phyloP scores from a whole-genome alignment of 177 flowering plant genomes.

The Vitis hybrid region DNA sequence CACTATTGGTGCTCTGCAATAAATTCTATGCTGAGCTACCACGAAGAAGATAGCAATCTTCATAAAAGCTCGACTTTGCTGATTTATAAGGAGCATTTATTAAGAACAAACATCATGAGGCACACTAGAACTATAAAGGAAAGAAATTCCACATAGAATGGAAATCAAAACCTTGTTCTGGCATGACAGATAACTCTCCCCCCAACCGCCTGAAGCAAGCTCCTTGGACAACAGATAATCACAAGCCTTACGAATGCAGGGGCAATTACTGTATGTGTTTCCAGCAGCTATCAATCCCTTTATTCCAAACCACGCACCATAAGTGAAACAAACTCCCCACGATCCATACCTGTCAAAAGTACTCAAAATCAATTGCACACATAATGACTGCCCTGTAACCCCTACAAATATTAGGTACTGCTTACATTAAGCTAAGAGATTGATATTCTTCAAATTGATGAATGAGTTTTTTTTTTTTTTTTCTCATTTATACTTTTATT shows the following conservation, averaged over 20 bases:
- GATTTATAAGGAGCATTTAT: neutral
- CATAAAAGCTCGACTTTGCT: neutral
- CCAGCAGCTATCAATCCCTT: constrained; percentile 55
- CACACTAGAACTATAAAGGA: neutral
- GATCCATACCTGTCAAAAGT: constrained; percentile 30
- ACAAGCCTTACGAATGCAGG: constrained; percentile 60
- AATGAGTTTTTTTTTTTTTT: no score
- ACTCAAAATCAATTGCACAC: no score
- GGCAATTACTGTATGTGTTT: constrained; percentile 37
- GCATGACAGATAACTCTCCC: constrained; percentile 75
- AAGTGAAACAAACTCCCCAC: constrained; percentile 49
- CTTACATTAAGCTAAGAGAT: no score
- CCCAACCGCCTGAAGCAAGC: constrained; percentile 69
- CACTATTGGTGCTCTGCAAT: neutral
- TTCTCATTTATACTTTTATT: no score
- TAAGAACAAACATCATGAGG: neutral
- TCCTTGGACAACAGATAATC: constrained; percentile 64
- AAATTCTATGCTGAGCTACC: neutral
- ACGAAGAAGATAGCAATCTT: neutral
- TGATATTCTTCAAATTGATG: no score
- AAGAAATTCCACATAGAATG: neutral
- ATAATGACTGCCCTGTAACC: no score
- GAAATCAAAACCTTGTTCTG: constrained; percentile 50
- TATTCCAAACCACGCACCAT: constrained; percentile 68
- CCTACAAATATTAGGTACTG: no score